These are phyloP conservation scores for Meredithiella fracta DNA, from an alignment of 2,329 filamentous ascomycete species.

Conservation along the genomic window DNA sequence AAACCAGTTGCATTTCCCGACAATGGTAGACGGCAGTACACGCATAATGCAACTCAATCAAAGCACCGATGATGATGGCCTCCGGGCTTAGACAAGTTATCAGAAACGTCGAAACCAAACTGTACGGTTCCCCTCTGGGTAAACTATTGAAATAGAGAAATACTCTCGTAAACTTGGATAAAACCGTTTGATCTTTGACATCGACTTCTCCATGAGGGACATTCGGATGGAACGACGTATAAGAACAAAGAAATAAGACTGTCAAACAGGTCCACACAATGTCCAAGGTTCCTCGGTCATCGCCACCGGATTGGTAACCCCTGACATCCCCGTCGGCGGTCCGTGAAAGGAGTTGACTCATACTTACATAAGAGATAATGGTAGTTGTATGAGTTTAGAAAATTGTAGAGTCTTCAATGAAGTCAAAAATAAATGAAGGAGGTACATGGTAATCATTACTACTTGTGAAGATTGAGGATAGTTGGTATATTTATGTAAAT, in stretches of 20 bases:
- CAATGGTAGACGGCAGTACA: not conserved
- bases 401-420: not conserved
- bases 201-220: not conserved
- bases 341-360: no score
- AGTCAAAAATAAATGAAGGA: no score
- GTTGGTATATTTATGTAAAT: no score
- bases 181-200: not conserved
- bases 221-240: slow-evolving; percentile 1
- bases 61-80: not conserved
- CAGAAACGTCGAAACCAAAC: not conserved
- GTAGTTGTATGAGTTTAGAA: no score
- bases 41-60: not conserved
- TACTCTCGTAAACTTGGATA: not conserved
- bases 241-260: slow-evolving; percentile 8
- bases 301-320: not conserved
- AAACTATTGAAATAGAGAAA: not conserved
- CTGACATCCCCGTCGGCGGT: no score
- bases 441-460: no score
- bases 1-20: not conserved
- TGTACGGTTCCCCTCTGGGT: not conserved
- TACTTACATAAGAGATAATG: no score
- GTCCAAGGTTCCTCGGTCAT: slow-evolving; percentile 1
- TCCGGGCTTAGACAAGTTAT: not conserved
- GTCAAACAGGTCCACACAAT: slow-evolving; percentile 8
- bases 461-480: no score